Evolutionary conservation across 2,329 filamentous ascomycete genomes (phyloP), one percentile per base, ranked within the genome.

Genomic region (Epichloe typhina): DNA sequence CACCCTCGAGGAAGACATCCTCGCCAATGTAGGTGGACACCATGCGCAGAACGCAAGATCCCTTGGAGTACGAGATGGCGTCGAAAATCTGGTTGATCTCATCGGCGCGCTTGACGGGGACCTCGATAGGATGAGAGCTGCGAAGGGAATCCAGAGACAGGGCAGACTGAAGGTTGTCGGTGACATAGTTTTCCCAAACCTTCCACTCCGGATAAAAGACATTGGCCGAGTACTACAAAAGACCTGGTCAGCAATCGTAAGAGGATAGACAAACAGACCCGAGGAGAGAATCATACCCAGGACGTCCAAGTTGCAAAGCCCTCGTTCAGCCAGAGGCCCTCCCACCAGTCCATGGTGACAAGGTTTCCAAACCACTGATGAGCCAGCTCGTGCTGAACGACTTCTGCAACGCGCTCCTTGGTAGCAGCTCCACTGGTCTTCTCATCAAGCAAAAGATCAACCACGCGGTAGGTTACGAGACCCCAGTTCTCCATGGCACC

Each of bases 401-500:
- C 88, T 67, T 96, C 91, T 49, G 91, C 91, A 50, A 97, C 87
- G 39, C 90, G 83, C 72, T 96, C 86, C 72, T 95, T 96, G 54
- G 84, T 88, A 38, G 85, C 84, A 19, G 91, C 90, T 62, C 89
- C 86, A 61, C 87, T 93, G 3, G 80, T 86, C 75, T 94, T 93
- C 69, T 96, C 88, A 60, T 97, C 91, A 55, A 95, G 80, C 53
- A 97, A 77, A 45, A 97, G 57, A 40, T 68, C 65, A 36, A 96
- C 90, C 21, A 95, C 86, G 57, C 91, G 85, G 72, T 96, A 97
- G 6, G 91, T 97, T 58, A 97, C 82, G 49, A 97, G 74, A 64
- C 91, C 91, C 91, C 91, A 97, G 68, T 97, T 97, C 75, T 97
- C 90, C 90, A 97, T 96, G 53, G 90, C 91, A 55, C 91, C 91